Base-by-base conservation (phyloP, 176 grass and related monocot genomes). In the Echinochloa phyllopogon region DNA sequence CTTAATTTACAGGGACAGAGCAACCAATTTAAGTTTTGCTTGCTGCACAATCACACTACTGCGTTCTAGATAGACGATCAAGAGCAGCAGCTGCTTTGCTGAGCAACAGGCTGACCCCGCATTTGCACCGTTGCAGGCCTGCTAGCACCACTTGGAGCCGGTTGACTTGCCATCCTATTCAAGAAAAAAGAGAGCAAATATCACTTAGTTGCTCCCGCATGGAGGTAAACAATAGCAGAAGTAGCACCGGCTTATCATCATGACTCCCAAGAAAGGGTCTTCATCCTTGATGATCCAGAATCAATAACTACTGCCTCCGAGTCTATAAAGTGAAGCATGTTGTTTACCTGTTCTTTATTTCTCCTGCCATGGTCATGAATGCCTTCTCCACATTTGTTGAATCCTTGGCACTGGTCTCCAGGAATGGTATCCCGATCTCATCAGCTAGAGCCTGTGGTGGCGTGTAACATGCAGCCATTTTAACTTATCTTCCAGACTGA, bases 391-490 rank as follows among this genome's bases (percentile, higher is more conserved):
- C 92, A 83, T 94, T 94, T 53, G 88, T 94, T 77, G 92, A 85
- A 90, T 94, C 83, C 82, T 94, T 94, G 40, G 92, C 92, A 90
- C 92, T 94, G 36, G 92, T 94, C 79, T 94, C 92, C 41, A 94
- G 71, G 69, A 94, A 94, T 9, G 92, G 92, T 74, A 91, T 94
- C 48, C 92, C 92, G 60, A 94, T 94, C 78, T 91, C 88, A 88
- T 91, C 92, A 61, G 86, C 92, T 81, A 94, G 79, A 52, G 88
- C 86, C 92, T 94, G 76, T 8, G 11, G 77, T 39, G 10, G 11
- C 7, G 18, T 51, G 52, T 63, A 24, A 76, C 17, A 86, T 58
- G n/a, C 3, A 72, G 29, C 13, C 25, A 81, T 56, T 67, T 77
- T 82, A 76, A 55, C 16, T 0, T 0, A 59, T 14, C 15, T 62